Percentiles rank a stretch among this genome's conserved stretches.
phyloP scores from a whole-genome alignment of 371 early-diverging fungal genomes.

The Syncephalastrum sp. region DNA sequence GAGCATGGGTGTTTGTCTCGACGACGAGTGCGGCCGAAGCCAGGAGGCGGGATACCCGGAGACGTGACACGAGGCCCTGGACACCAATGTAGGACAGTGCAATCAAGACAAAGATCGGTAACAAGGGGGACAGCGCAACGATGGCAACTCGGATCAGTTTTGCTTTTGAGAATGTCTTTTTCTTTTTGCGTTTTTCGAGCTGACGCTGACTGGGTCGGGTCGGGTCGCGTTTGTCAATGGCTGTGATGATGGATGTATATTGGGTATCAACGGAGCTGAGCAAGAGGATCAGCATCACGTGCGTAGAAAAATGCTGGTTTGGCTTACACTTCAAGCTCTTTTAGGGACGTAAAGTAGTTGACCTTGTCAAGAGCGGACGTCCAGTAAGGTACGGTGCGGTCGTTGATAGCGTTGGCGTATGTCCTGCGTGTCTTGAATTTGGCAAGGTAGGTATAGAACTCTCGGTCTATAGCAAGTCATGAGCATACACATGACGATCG shows the following conservation, averaged over 20 bases:
- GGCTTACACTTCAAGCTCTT: constrained; percentile 47
- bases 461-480: constrained; percentile 12
- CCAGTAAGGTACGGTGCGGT: constrained; percentile 70
- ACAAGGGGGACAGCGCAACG: constrained; percentile 6
- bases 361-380: constrained; percentile 57
- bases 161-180: neutral
- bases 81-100: constrained; percentile 17
- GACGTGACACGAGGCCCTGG: constrained; percentile 32
- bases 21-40: neutral
- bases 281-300: constrained; percentile 1
- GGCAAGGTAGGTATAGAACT: constrained; percentile 54
- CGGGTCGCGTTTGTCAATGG: constrained; percentile 2
- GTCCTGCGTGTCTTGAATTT: constrained; percentile 47
- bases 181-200: constrained; percentile 1
- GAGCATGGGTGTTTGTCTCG: neutral
- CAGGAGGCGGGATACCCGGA: constrained; percentile 22
- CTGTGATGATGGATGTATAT: constrained; percentile 15
- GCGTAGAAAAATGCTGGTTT: neutral
- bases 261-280: constrained; percentile 12
- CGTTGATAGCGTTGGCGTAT: constrained; percentile 72
- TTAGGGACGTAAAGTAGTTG: constrained; percentile 49
- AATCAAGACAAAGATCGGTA: constrained; percentile 17
- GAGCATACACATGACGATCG: neutral
- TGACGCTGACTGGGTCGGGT: neutral
- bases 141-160: neutral